phyloP scores from a whole-genome alignment of 2,329 filamentous ascomycete genomes.

The Botrytis medusae region DNA sequence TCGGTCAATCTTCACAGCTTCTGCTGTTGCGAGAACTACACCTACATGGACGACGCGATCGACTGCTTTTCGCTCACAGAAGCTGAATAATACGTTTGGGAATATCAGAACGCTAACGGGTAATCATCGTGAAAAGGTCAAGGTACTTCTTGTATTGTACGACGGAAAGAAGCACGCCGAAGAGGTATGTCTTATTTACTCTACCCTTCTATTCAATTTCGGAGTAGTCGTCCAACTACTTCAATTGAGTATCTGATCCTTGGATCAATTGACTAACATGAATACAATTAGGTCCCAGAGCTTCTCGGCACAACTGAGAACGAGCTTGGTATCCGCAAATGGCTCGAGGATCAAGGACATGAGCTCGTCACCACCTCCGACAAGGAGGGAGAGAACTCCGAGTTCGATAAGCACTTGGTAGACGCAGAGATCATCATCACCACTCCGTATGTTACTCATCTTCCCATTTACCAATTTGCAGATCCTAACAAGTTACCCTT shows the following conservation, averaged over 20 bases:
- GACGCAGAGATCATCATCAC: constrained; percentile 99
- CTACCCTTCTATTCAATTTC: constrained; percentile 12
- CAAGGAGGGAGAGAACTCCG: constrained; percentile 92
- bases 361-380: constrained; percentile 95
- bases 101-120: constrained; percentile 40
- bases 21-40: constrained; percentile 30
- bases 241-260: constrained; percentile 19
- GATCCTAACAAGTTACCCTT: constrained; percentile 14
- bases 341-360: constrained; percentile 97
- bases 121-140: constrained; percentile 63
- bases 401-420: constrained; percentile 91
- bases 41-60: constrained; percentile 17
- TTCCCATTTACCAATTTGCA: not conserved
- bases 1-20: constrained; percentile 27
- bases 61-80: constrained; percentile 2
- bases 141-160: constrained; percentile 92
- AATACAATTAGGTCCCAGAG: constrained; percentile 60
- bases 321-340: constrained; percentile 94
- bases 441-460: constrained; percentile 67
- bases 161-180: constrained; percentile 84
- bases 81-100: constrained; percentile 29
- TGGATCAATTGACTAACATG: constrained; percentile 11
- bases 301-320: constrained; percentile 91
- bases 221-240: constrained; percentile 14
- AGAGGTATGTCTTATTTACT: constrained; percentile 50